phyloP scores from a whole-genome alignment of 2,329 filamentous ascomycete genomes.

The Fusarium piperis region DNA sequence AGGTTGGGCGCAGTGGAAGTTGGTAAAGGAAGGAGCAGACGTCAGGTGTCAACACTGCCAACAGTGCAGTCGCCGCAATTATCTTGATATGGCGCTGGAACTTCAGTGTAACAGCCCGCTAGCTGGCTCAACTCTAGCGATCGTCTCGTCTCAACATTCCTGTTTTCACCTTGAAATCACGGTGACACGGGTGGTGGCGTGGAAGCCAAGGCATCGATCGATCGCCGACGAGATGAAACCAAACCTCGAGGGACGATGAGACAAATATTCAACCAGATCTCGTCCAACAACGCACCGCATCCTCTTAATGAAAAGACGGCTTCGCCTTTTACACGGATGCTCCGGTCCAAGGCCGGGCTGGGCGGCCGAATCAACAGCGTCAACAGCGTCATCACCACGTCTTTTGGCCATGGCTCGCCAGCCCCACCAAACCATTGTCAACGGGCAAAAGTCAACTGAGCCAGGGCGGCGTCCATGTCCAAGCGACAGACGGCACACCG shows the following conservation, averaged over 20 bases:
- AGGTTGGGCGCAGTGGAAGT: neutral
- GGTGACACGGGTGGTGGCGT: constrained; percentile 17
- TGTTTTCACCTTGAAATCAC: constrained; percentile 18
- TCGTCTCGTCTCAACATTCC: constrained; percentile 7
- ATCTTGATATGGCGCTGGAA: neutral
- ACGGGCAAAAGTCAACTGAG: constrained; percentile 12
- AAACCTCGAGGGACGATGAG: neutral
- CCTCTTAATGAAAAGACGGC: neutral
- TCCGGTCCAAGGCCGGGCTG: neutral
- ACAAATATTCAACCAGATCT: neutral
- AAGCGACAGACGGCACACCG: neutral
- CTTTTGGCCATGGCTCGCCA: constrained; percentile 13
- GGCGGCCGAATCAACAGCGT: constrained; percentile 20
- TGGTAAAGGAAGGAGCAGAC: neutral
- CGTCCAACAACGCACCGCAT: neutral
- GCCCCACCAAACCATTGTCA: constrained; percentile 23
- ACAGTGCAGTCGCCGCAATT: constrained; percentile 1
- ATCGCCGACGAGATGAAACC: neutral
- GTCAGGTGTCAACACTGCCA: constrained; percentile 5
- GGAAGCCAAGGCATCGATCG: neutral
- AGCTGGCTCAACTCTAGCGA: constrained; percentile 7
- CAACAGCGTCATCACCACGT: constrained; percentile 31
- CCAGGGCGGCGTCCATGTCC: constrained; percentile 1
- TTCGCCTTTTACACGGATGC: constrained; percentile 20
- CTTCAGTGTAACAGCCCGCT: constrained; percentile 21